Evolutionary conservation across 352 stramenopile species (phyloP), one percentile per base, ranked within the genome.

Genomic region (Globisporangium parvum): DNA sequence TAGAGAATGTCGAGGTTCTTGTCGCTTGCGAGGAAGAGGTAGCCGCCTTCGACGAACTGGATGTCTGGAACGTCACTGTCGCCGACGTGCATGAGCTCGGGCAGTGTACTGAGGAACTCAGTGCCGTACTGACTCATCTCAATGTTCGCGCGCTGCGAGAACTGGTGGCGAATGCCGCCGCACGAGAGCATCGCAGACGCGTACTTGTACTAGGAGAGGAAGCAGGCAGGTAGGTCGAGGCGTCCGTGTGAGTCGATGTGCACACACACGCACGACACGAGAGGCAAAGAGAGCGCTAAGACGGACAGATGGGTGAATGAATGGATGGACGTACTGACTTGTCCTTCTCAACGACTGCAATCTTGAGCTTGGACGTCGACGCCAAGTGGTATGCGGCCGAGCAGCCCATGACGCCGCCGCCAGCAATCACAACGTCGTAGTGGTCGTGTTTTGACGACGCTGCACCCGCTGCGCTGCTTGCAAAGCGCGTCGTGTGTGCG

Each of bases 371-470:
- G 18, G 80, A 84, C 45, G 76, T 80, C 21, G 65, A 58, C n/a
- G 78, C 76, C 48, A 94, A 63, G 55, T 94, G 84, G 61, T 91
- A 94, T n/a, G 84, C 84, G 0, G 79, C 81, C n/a, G 84, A 94
- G 66, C 79, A 90, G 52, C 84, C 84, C 80, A 94, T 91, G 67
- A 92, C 84, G 14, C 84, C 78, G 41, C 81, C 84, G 20, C 84
- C 84, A 21, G 77, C 72, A 49, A 94, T 81, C 39, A 91, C 70
- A 44, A 94, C 81, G 58, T 94, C 84, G 47, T 90, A 92, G 57
- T 80, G 51, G 12, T 55, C 39, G 24, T 20, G 31, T 8, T 17
- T 20, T 9, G 51, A 41, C 6, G 51, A 26, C 3, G 40, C 9
- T 6, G 48, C 2, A 2, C 14, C 37, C 2, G 40, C 15, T 12